phyloP scores from a whole-genome alignment of 495 filamentous ascomycete species.

The Podospora appendiculata region DNA sequence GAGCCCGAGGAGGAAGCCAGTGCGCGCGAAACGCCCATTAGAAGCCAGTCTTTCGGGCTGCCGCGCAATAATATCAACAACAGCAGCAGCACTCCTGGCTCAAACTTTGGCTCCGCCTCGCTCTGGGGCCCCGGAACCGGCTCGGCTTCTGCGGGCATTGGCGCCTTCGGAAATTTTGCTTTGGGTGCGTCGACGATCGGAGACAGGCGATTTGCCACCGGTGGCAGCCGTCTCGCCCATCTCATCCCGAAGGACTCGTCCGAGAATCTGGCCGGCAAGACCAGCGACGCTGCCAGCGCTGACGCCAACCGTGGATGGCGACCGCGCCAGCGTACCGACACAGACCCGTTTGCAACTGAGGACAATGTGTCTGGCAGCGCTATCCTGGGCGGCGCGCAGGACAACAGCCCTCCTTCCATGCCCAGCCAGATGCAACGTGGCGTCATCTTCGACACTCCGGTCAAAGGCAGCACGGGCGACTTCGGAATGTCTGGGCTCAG shows the following conservation, averaged over 20 bases:
- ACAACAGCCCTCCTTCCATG: constrained; percentile 53
- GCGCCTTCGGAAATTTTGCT: constrained; percentile 82
- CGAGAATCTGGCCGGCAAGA: constrained; percentile 49
- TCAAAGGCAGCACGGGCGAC: constrained; percentile 48
- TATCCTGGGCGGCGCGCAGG: constrained; percentile 69
- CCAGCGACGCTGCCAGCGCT: constrained; percentile 20
- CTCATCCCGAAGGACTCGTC: constrained; percentile 69
- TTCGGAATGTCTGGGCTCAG: constrained; percentile 80
- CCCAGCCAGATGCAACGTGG: constrained; percentile 28
- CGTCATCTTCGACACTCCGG: constrained; percentile 46
- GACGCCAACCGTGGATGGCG: constrained; percentile 38
- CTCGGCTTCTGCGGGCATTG: constrained; percentile 55
- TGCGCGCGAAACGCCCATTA: constrained; percentile 11
- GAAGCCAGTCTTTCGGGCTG: constrained; percentile 51
- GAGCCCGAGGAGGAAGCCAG: constrained; percentile 37
- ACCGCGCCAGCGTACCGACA: constrained; percentile 59
- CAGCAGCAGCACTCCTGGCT: constrained; percentile 48
- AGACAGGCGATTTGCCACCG: constrained; percentile 69
- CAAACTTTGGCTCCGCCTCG: constrained; percentile 42
- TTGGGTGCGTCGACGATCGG: constrained; percentile 45
- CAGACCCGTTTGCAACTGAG: constrained; percentile 72
- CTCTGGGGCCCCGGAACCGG: constrained; percentile 57
- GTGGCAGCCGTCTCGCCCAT: constrained; percentile 78
- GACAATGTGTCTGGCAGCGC: constrained; percentile 62
- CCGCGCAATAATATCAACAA: constrained; percentile 35